Conservation (phyloP, 1,284 basidiomycete genomes). For the Trichosporon ovoides region DNA sequence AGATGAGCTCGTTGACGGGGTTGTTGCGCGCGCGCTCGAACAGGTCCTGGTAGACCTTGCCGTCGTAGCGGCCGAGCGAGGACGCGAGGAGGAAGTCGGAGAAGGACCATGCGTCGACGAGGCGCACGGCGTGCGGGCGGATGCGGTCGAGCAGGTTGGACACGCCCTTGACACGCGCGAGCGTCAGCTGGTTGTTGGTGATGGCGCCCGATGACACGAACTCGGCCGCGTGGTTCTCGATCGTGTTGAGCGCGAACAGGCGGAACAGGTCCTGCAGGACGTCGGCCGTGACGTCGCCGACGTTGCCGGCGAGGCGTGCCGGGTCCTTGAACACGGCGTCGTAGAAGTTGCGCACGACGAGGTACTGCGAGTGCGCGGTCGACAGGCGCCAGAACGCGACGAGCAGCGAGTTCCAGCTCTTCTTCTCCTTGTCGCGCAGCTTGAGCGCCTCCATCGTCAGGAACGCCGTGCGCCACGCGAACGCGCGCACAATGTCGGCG, state of each 20-base stretch:
- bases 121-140: slow-evolving; percentile 33
- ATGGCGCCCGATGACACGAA: slow-evolving; percentile 52
- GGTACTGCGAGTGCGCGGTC: slow-evolving; percentile 24
- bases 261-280: slow-evolving; percentile 46
- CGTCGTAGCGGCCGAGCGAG: slow-evolving; percentile 53
- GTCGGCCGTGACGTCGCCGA: slow-evolving; percentile 11
- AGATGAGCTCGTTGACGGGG: slow-evolving; percentile 23
- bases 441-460: slow-evolving; percentile 46
- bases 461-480: slow-evolving; percentile 44
- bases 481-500: slow-evolving; percentile 55
- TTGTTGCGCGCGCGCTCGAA: slow-evolving; percentile 41
- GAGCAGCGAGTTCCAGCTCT: slow-evolving; percentile 39
- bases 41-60: slow-evolving; percentile 51
- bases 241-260: slow-evolving; percentile 50
- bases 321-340: slow-evolving; percentile 18
- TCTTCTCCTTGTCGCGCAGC: slow-evolving; percentile 33
- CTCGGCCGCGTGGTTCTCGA: slow-evolving; percentile 50
- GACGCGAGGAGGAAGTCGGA: slow-evolving; percentile 57
- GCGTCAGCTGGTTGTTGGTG: slow-evolving; percentile 32
- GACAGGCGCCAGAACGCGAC: slow-evolving; percentile 23
- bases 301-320: slow-evolving; percentile 2
- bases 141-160: slow-evolving; percentile 11
- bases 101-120: slow-evolving; percentile 54
- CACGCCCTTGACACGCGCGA: slow-evolving; percentile 17
- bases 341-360: slow-evolving; percentile 22